Evolutionary conservation across 805 yeast species (phyloP).

Genomic region (Kodamaea leandrae): DNA sequence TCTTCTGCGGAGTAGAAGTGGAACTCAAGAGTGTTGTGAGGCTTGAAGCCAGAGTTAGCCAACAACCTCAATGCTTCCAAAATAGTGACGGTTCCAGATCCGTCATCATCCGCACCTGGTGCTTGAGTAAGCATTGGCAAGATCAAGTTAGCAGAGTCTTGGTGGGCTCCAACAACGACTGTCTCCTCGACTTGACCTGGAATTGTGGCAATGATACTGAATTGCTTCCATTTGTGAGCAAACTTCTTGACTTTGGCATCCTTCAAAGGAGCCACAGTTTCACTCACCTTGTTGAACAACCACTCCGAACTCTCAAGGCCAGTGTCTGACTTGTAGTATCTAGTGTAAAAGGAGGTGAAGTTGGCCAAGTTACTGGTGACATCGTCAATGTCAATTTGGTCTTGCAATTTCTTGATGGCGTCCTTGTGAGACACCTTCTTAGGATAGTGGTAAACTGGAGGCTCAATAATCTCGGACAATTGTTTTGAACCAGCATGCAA

Average conservation of each 20-base stretch:
- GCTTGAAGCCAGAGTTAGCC: conserved; percentile 40
- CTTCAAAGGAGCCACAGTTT: conserved; percentile 29
- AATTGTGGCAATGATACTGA: conserved; percentile 66
- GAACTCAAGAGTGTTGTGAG: conserved; percentile 78
- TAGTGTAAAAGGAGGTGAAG: conserved; percentile 67
- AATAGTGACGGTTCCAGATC: conserved; percentile 79
- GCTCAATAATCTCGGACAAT: conserved; percentile 11
- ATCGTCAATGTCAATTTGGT: conserved; percentile 43
- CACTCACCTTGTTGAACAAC: conserved; percentile 52
- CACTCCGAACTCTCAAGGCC: conserved; percentile 73
- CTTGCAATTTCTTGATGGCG: conserved; percentile 40
- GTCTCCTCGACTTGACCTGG: conserved; percentile 48
- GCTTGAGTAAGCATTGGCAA: conserved; percentile 68
- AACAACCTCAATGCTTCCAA: conserved; percentile 68
- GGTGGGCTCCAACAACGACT: conserved; percentile 85
- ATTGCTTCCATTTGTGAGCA: conserved; percentile 77
- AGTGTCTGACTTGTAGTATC: conserved; percentile 71
- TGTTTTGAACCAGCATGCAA: conserved; percentile 26
- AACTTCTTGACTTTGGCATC: conserved; percentile 44
- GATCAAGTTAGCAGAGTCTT: conserved; percentile 75
- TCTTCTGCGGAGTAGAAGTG: conserved; percentile 97
- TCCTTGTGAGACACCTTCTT: conserved; percentile 31
- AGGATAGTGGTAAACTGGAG: conserved; percentile 54
- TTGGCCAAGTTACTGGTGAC: conserved; percentile 55
- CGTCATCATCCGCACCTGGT: conserved; percentile 96